Evolutionary conservation across 2,329 filamentous ascomycete genomes (phyloP).

Genomic region (Emmonsiellopsis sp.): DNA sequence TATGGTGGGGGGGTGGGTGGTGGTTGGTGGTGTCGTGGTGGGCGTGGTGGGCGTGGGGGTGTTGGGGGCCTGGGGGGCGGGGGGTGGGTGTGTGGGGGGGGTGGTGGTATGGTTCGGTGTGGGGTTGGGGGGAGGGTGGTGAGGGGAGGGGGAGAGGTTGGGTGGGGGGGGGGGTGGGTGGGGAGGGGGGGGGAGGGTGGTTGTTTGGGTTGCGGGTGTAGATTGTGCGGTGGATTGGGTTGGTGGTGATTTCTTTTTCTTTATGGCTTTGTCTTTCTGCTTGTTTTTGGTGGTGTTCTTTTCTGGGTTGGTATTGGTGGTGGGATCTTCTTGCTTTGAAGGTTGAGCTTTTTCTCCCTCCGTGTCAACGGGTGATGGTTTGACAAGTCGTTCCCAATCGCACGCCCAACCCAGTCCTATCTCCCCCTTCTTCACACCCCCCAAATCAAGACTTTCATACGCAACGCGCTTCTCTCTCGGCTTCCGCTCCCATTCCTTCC

Average conservation of each 20-base stretch:
- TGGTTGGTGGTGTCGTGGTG: too few relatives aligned
- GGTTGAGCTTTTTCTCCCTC: neutral
- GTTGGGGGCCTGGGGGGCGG: too few relatives aligned
- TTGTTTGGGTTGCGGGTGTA: neutral
- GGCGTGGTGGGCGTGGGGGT: too few relatives aligned
- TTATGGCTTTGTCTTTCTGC: neutral
- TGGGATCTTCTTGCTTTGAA: neutral
- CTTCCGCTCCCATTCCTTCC: slow-evolving; percentile 60
- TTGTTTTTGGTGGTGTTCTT: slow-evolving; percentile 6
- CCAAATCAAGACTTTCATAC: slow-evolving; percentile 66
- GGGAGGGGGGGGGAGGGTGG: neutral
- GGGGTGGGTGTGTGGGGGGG: too few relatives aligned
- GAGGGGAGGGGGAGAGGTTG: slow-evolving; percentile 45
- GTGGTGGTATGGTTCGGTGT: too few relatives aligned
- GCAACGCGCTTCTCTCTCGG: slow-evolving; percentile 74
- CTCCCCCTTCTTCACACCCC: slow-evolving; percentile 67
- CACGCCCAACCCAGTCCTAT: slow-evolving; percentile 72
- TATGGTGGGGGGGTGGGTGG: too few relatives aligned
- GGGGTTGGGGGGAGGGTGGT: slow-evolving; percentile 50
- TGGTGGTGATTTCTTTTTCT: neutral
- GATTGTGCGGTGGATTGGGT: neutral
- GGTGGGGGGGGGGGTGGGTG: slow-evolving; percentile 19
- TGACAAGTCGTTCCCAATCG: slow-evolving; percentile 67
- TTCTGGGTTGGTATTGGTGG: slow-evolving; percentile 6
- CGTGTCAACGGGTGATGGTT: slow-evolving; percentile 16